phyloP scores from a whole-genome alignment of 1,284 basidiomycete species.

The Baeospora myosura region DNA sequence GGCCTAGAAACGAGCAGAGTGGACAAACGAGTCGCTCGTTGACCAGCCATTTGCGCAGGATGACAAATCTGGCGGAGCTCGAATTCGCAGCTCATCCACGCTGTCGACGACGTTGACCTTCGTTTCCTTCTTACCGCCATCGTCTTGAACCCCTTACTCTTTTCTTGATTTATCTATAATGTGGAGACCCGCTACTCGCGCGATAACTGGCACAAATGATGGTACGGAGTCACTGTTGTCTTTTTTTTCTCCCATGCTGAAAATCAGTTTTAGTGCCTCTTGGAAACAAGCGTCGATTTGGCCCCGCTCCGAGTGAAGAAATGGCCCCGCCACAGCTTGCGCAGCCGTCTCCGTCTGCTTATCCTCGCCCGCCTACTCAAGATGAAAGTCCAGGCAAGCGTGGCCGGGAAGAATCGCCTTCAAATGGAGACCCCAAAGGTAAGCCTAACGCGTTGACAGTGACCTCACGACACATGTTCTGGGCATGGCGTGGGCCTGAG shows the following conservation, averaged over 20 bases:
- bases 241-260: conserved; percentile 16
- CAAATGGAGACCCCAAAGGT: conserved; percentile 49
- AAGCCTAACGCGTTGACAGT: conserved; percentile 30
- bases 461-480: conserved; percentile 19
- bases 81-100: too few relatives aligned
- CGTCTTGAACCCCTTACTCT: not conserved
- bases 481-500: conserved; percentile 15
- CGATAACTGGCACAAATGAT: conserved; percentile 80
- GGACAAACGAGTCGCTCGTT: too few relatives aligned
- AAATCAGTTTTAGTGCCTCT: conserved; percentile 55
- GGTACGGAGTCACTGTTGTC: conserved; percentile 33
- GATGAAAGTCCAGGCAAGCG: conserved; percentile 49
- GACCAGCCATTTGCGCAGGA: too few relatives aligned
- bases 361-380: conserved; percentile 57
- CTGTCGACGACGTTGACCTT: too few relatives aligned
- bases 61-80: too few relatives aligned
- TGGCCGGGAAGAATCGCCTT: conserved; percentile 53
- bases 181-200: conserved; percentile 84
- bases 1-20: too few relatives aligned
- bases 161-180: conserved; percentile 48
- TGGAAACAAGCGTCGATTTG: conserved; percentile 82
- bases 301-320: conserved; percentile 73
- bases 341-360: conserved; percentile 78
- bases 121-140: not conserved
- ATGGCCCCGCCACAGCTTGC: conserved; percentile 70